phyloP scores from a whole-genome alignment of 2,329 filamentous ascomycete species.

The Penicillium sp. region DNA sequence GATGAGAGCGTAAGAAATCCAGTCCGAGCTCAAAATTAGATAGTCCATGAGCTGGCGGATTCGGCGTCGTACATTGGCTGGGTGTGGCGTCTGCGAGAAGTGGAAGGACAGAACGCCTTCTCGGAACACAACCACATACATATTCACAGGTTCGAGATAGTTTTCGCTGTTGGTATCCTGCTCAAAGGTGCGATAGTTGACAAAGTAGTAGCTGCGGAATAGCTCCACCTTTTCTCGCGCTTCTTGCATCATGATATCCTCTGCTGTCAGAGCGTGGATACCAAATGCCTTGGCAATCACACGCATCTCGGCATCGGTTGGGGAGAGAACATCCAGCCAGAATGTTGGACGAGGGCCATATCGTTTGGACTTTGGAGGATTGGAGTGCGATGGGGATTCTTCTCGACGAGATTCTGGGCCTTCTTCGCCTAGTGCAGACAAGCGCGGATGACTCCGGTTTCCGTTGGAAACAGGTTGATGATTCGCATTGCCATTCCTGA shows the following conservation, averaged over 20 bases:
- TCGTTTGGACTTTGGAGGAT: slow-evolving; percentile 39
- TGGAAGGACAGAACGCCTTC: slow-evolving; percentile 96
- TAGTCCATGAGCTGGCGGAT: slow-evolving; percentile 94
- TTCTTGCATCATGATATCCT: slow-evolving; percentile 97
- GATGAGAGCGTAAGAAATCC: slow-evolving; percentile 97
- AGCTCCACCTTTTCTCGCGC: slow-evolving; percentile 96
- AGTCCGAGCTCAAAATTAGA: slow-evolving; percentile 85
- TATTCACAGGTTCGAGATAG: slow-evolving; percentile 91
- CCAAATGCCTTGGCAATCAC: slow-evolving; percentile 86
- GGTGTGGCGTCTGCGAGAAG: slow-evolving; percentile 91
- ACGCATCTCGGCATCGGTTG: slow-evolving; percentile 94
- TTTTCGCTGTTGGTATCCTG: slow-evolving; percentile 85
- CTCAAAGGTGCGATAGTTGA: slow-evolving; percentile 97
- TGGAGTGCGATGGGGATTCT: slow-evolving; percentile 20
- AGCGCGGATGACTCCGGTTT: slow-evolving; percentile 24
- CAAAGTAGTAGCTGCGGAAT: slow-evolving; percentile 96
- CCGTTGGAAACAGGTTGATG: slow-evolving; percentile 4
- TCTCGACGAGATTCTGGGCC: slow-evolving; percentile 29
- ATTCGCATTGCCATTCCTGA: slow-evolving; percentile 11
- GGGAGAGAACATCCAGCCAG: slow-evolving; percentile 90
- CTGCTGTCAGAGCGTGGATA: slow-evolving; percentile 89
- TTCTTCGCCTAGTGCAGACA: slow-evolving; percentile 35
- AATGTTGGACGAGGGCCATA: slow-evolving; percentile 85
- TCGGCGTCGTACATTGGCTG: slow-evolving; percentile 87
- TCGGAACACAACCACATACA: slow-evolving; percentile 95